Evolutionary conservation across 2,329 filamentous ascomycete species (phyloP).

Genomic region (Neocatenulostroma microsporum): DNA sequence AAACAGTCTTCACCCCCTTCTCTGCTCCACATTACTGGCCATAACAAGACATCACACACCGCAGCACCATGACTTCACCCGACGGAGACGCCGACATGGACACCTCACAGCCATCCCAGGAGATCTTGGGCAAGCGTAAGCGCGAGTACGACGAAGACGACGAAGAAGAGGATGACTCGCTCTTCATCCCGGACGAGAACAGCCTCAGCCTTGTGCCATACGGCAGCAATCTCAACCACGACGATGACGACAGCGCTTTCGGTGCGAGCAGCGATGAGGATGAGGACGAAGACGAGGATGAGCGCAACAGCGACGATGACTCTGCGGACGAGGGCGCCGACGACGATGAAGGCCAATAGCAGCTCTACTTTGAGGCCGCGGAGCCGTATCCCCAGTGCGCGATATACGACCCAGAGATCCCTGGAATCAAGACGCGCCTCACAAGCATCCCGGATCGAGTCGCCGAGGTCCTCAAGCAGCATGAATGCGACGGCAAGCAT

Average conservation of each 20-base stretch:
- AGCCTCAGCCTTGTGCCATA: constrained; percentile 3
- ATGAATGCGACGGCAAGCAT: neutral
- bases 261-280: neutral
- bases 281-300: constrained; percentile 2
- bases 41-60: constrained; percentile 7
- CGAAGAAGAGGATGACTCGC: constrained; percentile 3
- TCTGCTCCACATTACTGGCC: neutral
- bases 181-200: constrained; percentile 6
- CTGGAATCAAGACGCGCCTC: constrained; percentile 2
- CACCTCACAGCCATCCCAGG: neutral
- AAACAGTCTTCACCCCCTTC: neutral
- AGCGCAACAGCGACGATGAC: constrained; percentile 5
- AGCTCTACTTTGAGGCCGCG: constrained; percentile 1
- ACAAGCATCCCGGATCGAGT: constrained; percentile 1
- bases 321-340: constrained; percentile 1
- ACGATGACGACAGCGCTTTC: neutral
- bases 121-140: constrained; percentile 8
- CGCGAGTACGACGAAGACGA: constrained; percentile 3
- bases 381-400: constrained; percentile 9
- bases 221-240: neutral
- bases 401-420: constrained; percentile 8
- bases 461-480: neutral
- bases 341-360: constrained; percentile 3
- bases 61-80: constrained; percentile 2
- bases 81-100: neutral